Base-by-base conservation (phyloP, 2,329 filamentous ascomycete genomes). In the Fusarium sp. region DNA sequence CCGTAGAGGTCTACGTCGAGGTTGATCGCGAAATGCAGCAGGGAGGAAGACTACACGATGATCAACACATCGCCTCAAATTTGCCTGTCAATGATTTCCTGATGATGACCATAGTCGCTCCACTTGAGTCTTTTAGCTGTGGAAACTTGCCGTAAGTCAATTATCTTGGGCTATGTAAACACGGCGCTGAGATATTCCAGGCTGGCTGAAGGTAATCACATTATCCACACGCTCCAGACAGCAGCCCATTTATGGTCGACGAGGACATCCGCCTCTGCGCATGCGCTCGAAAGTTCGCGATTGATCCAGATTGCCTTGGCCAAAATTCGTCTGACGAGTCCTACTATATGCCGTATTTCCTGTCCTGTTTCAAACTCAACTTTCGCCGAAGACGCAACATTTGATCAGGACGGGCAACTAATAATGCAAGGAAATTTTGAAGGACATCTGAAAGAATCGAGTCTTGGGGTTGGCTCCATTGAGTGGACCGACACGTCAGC, bases 1-100 rank as follows among this genome's bases (percentile, higher is more conserved):
- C 55, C 7, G 21, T 70, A 1, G 22, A 49, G 9, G 43, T 70
- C 0, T 70, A 57, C 6, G n/a, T 65, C 2, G 58, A 70, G 9
- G 45, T 70, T 42, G 55, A 70, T 22, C 28, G 26, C 0, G 59
- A 70, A 6, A 57, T 70, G 53, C 55, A 65, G 9, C 13, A 13
- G 5, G 67, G 63, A 2, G 67, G 67, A 10, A 28, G 50, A 11
- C 5, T 70, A 2, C 11, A 62, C n/a, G n/a, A 54, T 3, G 67
- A 70, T 3, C 42, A 36, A 2, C 31, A 61, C 3, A 40, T 70
- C 7, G n/a, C 51, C 0, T 17, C 50, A 4, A 57, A 24, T 19
- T 17, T 65, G 3, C 26, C 38, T 3, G 22, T 52, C 1, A 52
- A 47, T 11, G 59, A 70, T 13, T 57, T 61, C 15, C 38, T 70